Evolutionary conservation across 345 rosid species (phyloP), one percentile per base, ranked within the genome.

Genomic region (Passiflora organensis): DNA sequence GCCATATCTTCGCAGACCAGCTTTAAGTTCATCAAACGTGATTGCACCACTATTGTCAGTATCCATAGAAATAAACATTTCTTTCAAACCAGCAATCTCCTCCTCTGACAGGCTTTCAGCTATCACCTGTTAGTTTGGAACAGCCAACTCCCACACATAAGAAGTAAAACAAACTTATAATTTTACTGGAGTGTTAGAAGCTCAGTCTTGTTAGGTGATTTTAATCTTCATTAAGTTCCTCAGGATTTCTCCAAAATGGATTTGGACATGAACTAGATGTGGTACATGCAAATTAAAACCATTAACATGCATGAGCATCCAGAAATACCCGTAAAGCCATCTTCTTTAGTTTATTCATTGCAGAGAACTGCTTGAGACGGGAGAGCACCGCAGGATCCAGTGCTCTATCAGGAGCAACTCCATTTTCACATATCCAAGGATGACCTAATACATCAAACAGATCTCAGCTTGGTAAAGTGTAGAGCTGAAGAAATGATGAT

Each of bases 21-120:
- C 99, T 77, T 88, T 91, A 39, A 91, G 89, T 69, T 91, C 99
- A 66, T 91, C 96, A 65, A 86, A 91, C 64, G 99, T 88, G 61
- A 91, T 91, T 13, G 99, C 99, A 58, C 96, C 99, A 55, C 99
- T 91, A 66, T 70, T 82, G 62, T 88, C 98, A 10, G 98, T 91
- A 76, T 91, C 98, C 94, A 91, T 91, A 54, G 95, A 63, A 63
- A 65, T 63, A 73, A 91, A 91, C 95, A 91, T 91, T 77, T 91
- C 96, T 63, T 80, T 79, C 68, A 91, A 60, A 62, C 96, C 99
- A 59, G 99, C 96, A 69, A 91, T 91, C 77, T 88, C 99, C 79
- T 89, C 96, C 79, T 91, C 96, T 0, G 98, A 91, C 47, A 91
- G 98, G 69, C 95, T 86, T 74, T 91, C 95, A 38, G 98, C 98